phyloP scores from a whole-genome alignment of 345 rosid genomes.

The Gossypium sturtianum region DNA sequence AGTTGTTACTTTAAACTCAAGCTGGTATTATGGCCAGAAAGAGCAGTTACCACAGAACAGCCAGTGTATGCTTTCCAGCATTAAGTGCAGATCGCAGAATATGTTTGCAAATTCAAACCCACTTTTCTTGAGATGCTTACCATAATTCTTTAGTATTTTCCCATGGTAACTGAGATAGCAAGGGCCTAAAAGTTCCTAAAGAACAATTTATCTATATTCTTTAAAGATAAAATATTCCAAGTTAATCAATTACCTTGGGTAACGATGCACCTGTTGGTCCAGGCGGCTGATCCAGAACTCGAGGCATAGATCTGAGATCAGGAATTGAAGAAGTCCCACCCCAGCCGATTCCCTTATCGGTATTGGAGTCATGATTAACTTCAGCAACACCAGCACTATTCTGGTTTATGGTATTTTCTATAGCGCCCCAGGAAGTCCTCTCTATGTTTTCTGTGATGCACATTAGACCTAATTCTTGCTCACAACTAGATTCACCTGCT shows the following conservation, averaged over 20 bases:
- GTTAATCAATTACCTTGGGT: slow-evolving; percentile 47
- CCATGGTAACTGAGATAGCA: background rate
- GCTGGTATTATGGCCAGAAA: background rate
- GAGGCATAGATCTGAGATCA: slow-evolving; percentile 32
- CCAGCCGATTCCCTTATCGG: slow-evolving; percentile 32
- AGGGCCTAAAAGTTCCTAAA: background rate
- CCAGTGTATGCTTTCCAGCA: background rate
- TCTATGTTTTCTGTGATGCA: slow-evolving; percentile 52
- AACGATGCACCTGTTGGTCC: slow-evolving; percentile 36
- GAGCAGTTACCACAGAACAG: background rate
- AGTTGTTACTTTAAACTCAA: background rate
- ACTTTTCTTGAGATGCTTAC: background rate
- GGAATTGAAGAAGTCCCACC: slow-evolving; percentile 36
- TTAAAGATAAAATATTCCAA: background rate
- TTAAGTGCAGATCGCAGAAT: background rate
- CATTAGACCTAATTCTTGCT: slow-evolving; percentile 81
- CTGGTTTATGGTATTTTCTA: slow-evolving; percentile 30
- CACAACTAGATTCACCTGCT: slow-evolving; percentile 53
- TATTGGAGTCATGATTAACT: slow-evolving; percentile 11
- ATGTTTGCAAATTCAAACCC: background rate
- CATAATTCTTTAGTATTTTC: background rate
- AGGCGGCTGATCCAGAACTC: slow-evolving; percentile 31
- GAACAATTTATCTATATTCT: background rate
- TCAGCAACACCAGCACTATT: slow-evolving; percentile 29
- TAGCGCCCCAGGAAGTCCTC: slow-evolving; percentile 25